phyloP scores from a whole-genome alignment of 306 rosid species.

The Citrullus colocynthis region DNA sequence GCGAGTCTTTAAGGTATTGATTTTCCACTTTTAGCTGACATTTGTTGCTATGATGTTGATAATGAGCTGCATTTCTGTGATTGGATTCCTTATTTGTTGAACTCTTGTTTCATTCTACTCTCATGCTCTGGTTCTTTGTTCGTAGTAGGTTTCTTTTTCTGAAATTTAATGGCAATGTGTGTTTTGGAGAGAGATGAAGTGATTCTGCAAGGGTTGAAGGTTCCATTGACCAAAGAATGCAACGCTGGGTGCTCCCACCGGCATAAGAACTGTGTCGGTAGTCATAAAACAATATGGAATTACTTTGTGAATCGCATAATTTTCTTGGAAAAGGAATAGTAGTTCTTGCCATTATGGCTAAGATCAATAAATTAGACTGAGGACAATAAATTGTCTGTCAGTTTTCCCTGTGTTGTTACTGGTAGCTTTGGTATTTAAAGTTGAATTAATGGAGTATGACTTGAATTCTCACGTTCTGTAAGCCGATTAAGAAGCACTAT shows the following conservation, averaged over 20 bases:
- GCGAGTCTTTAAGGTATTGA: slow-evolving; percentile 59
- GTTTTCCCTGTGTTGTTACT: not conserved
- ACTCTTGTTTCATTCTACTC: not conserved
- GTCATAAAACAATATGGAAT: not conserved
- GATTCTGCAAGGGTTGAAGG: not conserved
- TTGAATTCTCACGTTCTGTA: not conserved
- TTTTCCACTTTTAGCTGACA: not conserved
- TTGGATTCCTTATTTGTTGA: not conserved
- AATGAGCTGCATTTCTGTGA: not conserved
- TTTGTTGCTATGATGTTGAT: too few relatives aligned
- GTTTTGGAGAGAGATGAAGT: not conserved
- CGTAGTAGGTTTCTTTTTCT: not conserved
- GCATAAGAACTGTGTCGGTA: not conserved
- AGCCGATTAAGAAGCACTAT: not conserved
- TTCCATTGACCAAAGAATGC: not conserved
- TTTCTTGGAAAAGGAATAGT: not conserved
- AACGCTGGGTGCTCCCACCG: not conserved
- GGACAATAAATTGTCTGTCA: not conserved
- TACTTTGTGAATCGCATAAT: not conserved
- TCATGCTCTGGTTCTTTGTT: not conserved
- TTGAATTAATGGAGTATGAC: not conserved
- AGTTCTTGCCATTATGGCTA: not conserved
- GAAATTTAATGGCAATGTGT: not conserved
- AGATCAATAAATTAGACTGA: not conserved
- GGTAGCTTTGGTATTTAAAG: not conserved